These are phyloP conservation scores for Thielaviopsis ethacetica DNA, from an alignment of 2,329 filamentous ascomycete species.

Conservation along the genomic window DNA sequence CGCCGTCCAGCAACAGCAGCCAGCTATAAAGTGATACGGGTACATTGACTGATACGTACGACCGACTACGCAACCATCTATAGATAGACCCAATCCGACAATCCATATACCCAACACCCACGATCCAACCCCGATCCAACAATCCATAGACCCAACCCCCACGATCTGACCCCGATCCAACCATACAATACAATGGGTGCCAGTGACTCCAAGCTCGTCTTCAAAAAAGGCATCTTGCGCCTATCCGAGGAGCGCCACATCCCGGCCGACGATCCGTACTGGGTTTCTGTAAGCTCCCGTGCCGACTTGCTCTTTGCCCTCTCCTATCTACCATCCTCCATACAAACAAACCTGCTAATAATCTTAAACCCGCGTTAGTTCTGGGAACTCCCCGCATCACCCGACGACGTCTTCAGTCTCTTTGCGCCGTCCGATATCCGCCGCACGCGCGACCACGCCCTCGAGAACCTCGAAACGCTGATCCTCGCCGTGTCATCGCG, in stretches of 20 bases:
- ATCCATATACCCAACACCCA: too few species aligned
- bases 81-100: too few species aligned
- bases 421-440: slow-evolving; percentile 83
- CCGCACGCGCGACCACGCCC: slow-evolving; percentile 66
- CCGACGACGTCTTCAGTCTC: slow-evolving; percentile 91
- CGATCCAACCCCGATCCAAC: too few species aligned
- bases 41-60: too few species aligned
- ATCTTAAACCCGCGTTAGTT: slow-evolving; percentile 46
- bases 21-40: too few species aligned
- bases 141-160: too few species aligned
- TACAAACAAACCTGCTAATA: background rate
- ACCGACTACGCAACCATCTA: background rate
- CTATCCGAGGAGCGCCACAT: slow-evolving; percentile 86
- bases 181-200: slow-evolving; percentile 90
- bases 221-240: slow-evolving; percentile 96
- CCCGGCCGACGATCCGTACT: slow-evolving; percentile 75
- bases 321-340: slow-evolving; percentile 7
- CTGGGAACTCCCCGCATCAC: slow-evolving; percentile 90
- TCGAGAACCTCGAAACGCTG: slow-evolving; percentile 81
- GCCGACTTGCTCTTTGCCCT: background rate
- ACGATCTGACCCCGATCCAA: too few species aligned
- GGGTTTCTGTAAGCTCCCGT: slow-evolving; percentile 57
- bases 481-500: slow-evolving; percentile 71
- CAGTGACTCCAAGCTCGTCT: slow-evolving; percentile 95
- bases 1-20: too few species aligned